These are phyloP conservation scores for Cladosporium sp. DNA, from an alignment of 2,329 filamentous ascomycete genomes.

Conservation along the genomic window DNA sequence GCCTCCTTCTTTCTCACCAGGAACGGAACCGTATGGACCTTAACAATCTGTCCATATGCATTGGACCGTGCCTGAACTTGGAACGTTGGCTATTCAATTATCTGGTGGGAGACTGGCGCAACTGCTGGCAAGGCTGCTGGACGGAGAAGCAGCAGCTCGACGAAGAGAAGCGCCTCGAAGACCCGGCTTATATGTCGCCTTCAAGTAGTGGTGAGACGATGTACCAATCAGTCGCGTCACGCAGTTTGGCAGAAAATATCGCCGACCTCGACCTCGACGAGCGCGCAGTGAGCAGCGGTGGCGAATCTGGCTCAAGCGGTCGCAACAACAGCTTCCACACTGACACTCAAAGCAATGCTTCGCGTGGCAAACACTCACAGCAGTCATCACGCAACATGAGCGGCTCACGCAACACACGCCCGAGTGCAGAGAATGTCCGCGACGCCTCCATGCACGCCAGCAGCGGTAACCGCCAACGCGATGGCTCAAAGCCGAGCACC, in stretches of 20 bases:
- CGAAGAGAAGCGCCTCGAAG: slow-evolving; percentile 43
- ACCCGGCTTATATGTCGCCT: slow-evolving; percentile 9
- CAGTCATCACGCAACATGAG: slow-evolving; percentile 6
- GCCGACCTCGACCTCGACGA: slow-evolving; percentile 21
- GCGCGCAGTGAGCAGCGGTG: slow-evolving; percentile 19
- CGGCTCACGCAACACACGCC: not conserved
- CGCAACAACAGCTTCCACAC: not conserved
- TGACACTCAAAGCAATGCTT: not conserved
- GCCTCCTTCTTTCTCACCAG: slow-evolving; percentile 81
- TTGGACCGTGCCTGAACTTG: slow-evolving; percentile 95
- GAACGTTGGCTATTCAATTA: slow-evolving; percentile 95
- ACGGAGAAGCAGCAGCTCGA: slow-evolving; percentile 78
- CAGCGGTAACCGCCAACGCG: slow-evolving; percentile 1
- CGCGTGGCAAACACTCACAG: not conserved
- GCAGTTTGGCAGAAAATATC: slow-evolving; percentile 23
- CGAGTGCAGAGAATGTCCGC: slow-evolving; percentile 5
- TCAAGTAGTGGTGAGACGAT: not conserved
- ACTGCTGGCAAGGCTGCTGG: slow-evolving; percentile 95
- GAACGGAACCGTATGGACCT: slow-evolving; percentile 99
- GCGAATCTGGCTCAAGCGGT: slow-evolving; percentile 11
- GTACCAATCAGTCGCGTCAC: slow-evolving; percentile 16
- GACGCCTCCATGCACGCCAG: not conserved
- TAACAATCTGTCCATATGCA: slow-evolving; percentile 91
- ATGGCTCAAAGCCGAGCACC: slow-evolving; percentile 20
- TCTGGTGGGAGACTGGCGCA: slow-evolving; percentile 88